Conservation (phyloP, 805 yeast genomes). For the Candida hispaniensis region DNA sequence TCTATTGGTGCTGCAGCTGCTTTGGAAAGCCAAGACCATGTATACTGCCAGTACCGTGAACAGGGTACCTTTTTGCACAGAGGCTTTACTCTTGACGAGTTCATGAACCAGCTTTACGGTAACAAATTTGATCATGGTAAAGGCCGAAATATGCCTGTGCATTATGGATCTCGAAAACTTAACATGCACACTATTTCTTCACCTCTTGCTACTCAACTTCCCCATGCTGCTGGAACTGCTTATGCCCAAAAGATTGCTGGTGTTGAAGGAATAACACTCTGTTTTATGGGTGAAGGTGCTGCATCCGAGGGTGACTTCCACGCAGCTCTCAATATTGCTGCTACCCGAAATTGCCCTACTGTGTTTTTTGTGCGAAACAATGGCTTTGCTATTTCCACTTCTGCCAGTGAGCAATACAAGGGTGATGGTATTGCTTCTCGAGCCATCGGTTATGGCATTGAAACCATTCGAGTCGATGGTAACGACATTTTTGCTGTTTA, state of each 20-base stretch:
- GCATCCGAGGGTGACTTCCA: conserved; percentile 32
- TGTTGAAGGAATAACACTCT: conserved; percentile 23
- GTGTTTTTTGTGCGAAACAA: conserved; percentile 29
- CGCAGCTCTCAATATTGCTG: conserved; percentile 31
- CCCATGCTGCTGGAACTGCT: conserved; percentile 32
- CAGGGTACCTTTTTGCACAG: conserved; percentile 28
- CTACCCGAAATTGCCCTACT: conserved; percentile 29
- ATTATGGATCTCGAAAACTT: conserved; percentile 24
- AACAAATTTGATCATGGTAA: conserved; percentile 26
- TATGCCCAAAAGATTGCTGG: conserved; percentile 28
- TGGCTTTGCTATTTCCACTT: conserved; percentile 31
- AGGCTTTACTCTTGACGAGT: conserved; percentile 26
- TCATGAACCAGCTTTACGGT: conserved; percentile 28
- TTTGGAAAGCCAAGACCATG: conserved; percentile 24
- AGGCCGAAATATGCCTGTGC: conserved; percentile 30
- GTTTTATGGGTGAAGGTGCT: conserved; percentile 31
- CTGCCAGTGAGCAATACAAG: conserved; percentile 28
- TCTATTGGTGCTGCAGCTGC: conserved; percentile 30
- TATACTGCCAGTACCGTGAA: conserved; percentile 29
- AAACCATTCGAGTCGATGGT: conserved; percentile 30
- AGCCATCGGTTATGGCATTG: conserved; percentile 30
- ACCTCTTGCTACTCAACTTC: conserved; percentile 29
- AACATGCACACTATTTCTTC: conserved; percentile 30
- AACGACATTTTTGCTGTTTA: conserved; percentile 28
- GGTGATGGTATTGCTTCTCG: conserved; percentile 31